Conservation (phyloP, 352 stramenopile genomes). For the Globisporangium iwayamae region DNA sequence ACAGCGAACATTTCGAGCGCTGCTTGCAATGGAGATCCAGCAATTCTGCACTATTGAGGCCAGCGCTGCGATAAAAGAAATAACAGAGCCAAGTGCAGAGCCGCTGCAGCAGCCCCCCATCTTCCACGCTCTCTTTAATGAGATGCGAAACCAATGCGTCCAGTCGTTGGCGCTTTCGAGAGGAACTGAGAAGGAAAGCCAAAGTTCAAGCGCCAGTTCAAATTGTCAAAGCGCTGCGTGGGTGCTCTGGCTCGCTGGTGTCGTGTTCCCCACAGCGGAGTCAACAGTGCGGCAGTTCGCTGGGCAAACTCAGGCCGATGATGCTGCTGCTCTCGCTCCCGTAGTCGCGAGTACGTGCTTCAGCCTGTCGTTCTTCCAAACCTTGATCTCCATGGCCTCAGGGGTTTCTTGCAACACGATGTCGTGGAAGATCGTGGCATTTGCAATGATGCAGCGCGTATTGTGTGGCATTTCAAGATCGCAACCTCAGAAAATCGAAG, state of each 20-base stretch:
- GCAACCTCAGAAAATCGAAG: not conserved
- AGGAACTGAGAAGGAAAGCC: not conserved
- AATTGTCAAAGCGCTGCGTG: conserved; percentile 17
- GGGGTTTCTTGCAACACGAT: not conserved
- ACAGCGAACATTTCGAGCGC: conserved; percentile 1
- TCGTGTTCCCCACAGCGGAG: conserved; percentile 21
- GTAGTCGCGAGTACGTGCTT: conserved; percentile 14
- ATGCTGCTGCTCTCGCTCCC: not conserved
- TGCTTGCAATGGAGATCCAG: conserved; percentile 5
- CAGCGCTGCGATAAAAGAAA: not conserved
- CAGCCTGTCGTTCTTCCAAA: conserved; percentile 27
- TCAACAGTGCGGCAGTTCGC: too few species aligned
- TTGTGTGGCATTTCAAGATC: not conserved
- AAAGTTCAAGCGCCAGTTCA: not conserved
- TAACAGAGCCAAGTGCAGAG: too few species aligned
- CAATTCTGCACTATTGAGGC: not conserved
- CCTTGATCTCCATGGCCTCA: conserved; percentile 22
- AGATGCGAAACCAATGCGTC: conserved; percentile 17
- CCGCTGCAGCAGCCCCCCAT: conserved; percentile 14
- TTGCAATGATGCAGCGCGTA: conserved; percentile 24
- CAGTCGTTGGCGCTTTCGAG: not conserved
- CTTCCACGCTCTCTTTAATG: conserved; percentile 23
- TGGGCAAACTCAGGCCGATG: not conserved
- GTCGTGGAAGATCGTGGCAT: conserved; percentile 31
- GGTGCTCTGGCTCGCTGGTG: conserved; percentile 28